These are phyloP conservation scores for Serpula lacrymans DNA, from an alignment of 768 basidiomycete genomes.

Conservation along the genomic window DNA sequence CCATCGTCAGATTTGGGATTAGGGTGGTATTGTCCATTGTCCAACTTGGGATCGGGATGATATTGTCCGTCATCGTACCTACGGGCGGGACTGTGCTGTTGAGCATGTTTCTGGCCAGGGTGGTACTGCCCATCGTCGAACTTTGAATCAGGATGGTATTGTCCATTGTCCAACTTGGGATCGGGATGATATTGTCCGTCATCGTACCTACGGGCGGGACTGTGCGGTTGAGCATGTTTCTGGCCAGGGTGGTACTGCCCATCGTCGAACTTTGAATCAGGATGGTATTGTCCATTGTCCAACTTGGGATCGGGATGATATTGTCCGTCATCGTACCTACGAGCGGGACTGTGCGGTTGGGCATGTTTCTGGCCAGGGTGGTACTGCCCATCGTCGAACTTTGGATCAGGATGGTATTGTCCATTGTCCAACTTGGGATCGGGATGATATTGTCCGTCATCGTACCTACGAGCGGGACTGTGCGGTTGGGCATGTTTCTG, in stretches of 20 bases:
- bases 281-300: constrained; percentile 10
- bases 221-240: constrained; percentile 3
- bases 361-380: too few relatives aligned
- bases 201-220: constrained; percentile 9
- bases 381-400: constrained; percentile 17
- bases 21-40: constrained; percentile 8
- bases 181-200: neutral
- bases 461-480: constrained; percentile 14
- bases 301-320: constrained; percentile 13
- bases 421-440: constrained; percentile 14
- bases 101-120: too few relatives aligned
- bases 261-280: constrained; percentile 2
- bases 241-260: constrained; percentile 9
- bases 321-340: constrained; percentile 11
- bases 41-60: constrained; percentile 13
- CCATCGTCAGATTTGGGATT: constrained; percentile 17
- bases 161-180: constrained; percentile 15
- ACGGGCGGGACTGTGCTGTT: too few relatives aligned
- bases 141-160: constrained; percentile 1
- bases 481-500: too few relatives aligned
- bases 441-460: constrained; percentile 9
- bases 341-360: too few relatives aligned
- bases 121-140: constrained; percentile 9
- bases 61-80: constrained; percentile 11
- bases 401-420: constrained; percentile 7